Percentiles rank a stretch among this genome's conserved stretches.
Conservation (phyloP, 257 asterid genomes). For the Paraleonurus japonicus region DNA sequence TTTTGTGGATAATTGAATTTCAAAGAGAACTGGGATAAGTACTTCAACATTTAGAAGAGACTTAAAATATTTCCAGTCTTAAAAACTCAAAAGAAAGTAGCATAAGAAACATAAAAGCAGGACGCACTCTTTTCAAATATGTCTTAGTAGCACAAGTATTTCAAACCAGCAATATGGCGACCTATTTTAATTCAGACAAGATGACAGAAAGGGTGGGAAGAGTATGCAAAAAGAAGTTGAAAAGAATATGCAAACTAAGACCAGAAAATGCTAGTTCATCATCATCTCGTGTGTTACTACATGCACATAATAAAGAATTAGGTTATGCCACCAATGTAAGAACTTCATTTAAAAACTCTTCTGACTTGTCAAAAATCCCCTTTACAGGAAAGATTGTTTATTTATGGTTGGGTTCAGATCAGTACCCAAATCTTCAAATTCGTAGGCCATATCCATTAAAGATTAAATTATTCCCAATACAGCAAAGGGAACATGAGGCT, state of each 20-base stretch:
- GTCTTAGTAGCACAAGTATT: neutral
- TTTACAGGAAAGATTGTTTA: neutral
- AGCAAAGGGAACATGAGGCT: neutral
- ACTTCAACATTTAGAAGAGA: neutral
- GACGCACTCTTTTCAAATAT: neutral
- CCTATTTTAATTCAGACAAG: neutral
- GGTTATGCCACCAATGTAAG: neutral
- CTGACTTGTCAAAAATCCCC: neutral
- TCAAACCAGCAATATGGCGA: neutral
- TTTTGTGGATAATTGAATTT: too few relatives aligned
- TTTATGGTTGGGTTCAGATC: neutral
- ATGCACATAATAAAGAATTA: slow-evolving; percentile 7
- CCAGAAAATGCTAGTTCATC: neutral
- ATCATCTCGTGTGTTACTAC: neutral
- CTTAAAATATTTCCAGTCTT: neutral
- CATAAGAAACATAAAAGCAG: neutral
- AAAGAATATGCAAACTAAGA: neutral
- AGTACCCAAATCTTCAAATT: neutral
- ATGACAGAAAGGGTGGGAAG: neutral
- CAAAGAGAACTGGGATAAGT: too few relatives aligned
- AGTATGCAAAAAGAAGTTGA: neutral
- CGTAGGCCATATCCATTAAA: neutral
- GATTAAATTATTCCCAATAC: neutral
- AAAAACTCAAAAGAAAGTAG: neutral
- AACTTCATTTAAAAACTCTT: slow-evolving; percentile 8